Conservation (phyloP, 495 filamentous ascomycete species). For the Baudoinia panamericana region DNA sequence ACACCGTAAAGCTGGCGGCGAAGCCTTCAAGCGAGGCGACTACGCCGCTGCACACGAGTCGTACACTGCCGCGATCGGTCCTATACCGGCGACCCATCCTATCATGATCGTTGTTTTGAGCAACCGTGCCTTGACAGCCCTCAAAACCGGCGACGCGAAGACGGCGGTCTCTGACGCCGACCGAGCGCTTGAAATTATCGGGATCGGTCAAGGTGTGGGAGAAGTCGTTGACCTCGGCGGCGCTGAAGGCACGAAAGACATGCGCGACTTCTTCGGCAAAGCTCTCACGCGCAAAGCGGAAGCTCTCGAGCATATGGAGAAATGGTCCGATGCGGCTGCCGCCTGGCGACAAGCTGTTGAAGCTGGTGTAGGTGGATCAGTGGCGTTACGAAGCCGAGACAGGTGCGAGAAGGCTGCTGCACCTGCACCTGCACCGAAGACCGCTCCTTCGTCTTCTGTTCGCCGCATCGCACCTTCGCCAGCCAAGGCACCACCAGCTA, state of each 20-base stretch:
- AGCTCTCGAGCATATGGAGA: slow-evolving; percentile 87
- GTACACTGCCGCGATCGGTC: slow-evolving; percentile 62
- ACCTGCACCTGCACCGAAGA: slow-evolving; percentile 20
- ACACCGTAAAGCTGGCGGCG: slow-evolving; percentile 66
- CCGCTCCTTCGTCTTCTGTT: neutral
- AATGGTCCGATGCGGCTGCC: slow-evolving; percentile 69
- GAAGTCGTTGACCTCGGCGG: slow-evolving; percentile 62
- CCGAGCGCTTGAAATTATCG: slow-evolving; percentile 65
- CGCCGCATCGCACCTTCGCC: slow-evolving; percentile 6
- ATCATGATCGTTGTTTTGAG: slow-evolving; percentile 73
- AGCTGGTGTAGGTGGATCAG: slow-evolving; percentile 65
- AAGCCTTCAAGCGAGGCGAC: slow-evolving; percentile 87
- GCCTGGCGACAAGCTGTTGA: slow-evolving; percentile 76
- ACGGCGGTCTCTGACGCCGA: slow-evolving; percentile 73
- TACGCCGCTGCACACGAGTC: slow-evolving; percentile 70
- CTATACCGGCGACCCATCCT: slow-evolving; percentile 69
- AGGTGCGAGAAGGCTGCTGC: slow-evolving; percentile 76
- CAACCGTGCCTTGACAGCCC: slow-evolving; percentile 78
- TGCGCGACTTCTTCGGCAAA: slow-evolving; percentile 87
- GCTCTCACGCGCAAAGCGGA: slow-evolving; percentile 89
- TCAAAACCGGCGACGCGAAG: slow-evolving; percentile 85
- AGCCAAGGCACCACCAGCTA: slow-evolving; percentile 19
- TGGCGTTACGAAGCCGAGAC: slow-evolving; percentile 73
- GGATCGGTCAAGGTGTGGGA: slow-evolving; percentile 57
- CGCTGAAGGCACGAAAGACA: slow-evolving; percentile 58